These are phyloP conservation scores for Erythrobasidium yunnanense DNA, from an alignment of 768 basidiomycete species.

Conservation along the genomic window DNA sequence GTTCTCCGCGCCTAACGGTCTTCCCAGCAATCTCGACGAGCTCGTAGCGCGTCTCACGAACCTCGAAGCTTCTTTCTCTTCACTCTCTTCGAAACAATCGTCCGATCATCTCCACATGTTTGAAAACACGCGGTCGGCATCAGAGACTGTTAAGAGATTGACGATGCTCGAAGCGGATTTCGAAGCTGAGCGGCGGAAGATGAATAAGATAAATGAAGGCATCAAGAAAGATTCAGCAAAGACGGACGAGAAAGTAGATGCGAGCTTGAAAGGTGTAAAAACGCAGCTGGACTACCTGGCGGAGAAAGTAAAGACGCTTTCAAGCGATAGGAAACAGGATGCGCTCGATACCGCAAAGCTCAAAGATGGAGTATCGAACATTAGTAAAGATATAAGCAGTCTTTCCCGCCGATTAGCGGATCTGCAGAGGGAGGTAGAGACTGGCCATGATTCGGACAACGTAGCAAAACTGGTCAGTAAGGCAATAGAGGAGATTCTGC, in stretches of 20 bases:
- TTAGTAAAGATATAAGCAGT: slow-evolving; percentile 32
- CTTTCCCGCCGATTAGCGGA: slow-evolving; percentile 36
- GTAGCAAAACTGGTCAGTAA: slow-evolving; percentile 36
- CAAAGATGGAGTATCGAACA: not conserved
- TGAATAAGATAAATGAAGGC: not conserved
- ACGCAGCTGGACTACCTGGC: slow-evolving; percentile 5
- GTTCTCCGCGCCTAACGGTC: slow-evolving; percentile 1
- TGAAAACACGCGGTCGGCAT: slow-evolving; percentile 19
- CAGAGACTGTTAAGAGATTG: slow-evolving; percentile 25
- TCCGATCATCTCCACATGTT: slow-evolving; percentile 17
- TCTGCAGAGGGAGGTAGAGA: slow-evolving; percentile 38
- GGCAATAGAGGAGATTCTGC: slow-evolving; percentile 42
- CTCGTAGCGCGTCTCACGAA: slow-evolving; percentile 38
- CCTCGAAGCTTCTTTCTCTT: slow-evolving; percentile 34
- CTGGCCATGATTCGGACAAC: slow-evolving; percentile 39
- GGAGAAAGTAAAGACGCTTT: slow-evolving; percentile 9
- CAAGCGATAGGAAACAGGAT: not conserved
- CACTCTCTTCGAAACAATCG: slow-evolving; percentile 14
- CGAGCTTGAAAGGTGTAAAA: not conserved
- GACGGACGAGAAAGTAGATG: not conserved
- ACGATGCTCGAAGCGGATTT: slow-evolving; percentile 26
- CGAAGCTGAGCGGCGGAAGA: slow-evolving; percentile 26
- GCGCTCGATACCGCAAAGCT: not conserved
- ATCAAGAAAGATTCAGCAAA: not conserved
- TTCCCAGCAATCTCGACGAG: slow-evolving; percentile 40